Base-by-base conservation (phyloP, 805 yeast species). In the Wickerhamiella spandovensis region DNA sequence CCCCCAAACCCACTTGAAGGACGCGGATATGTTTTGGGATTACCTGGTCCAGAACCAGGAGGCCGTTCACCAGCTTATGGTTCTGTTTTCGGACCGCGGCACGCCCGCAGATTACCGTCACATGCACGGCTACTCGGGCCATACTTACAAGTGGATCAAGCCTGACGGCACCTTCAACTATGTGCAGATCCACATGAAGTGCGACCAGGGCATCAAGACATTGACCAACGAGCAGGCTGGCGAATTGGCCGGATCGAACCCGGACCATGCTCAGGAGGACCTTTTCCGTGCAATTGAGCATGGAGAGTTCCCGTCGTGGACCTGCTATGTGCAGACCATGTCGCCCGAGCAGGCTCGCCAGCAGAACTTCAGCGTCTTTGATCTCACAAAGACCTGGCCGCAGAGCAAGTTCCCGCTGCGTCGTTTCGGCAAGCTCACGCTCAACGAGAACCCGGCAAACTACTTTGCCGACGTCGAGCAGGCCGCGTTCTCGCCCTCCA, bases 401-500 rank as follows among this genome's bases (percentile, higher is more conserved):
- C 78, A 77, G 61, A 62, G 61, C 54, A 71, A 76, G 46, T 76
- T 69, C 69, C 81, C 81, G 48, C 65, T 76, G 56, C 68, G 79
- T 58, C 69, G 69, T 55, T 72, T 77, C 62, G 84, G 82, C 56
- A 71, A 71, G 60, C 64, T 79, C 52, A 71, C 72, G 10, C 67
- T 78, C 55, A 72, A 79, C 66, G 69, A 71, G 61, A 77, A 78
- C 65, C 79, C 79, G 42, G 66, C 68, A 50, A 78, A 78, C 66
- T 78, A 74, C 64, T 74, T 72, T 60, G 70, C 66, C 53, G 72
- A 66, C 56, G 70, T 71, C 60, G 81, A 73, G 61, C 79, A 75
- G 63, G 66, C 71, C 53, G 89, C 88, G 5, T 82, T 83, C 69
- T 68, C 83, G 28, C 90, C 89, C 46, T 69, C 81, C 50, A 84